Conservation (phyloP, 805 yeast species). For the Teunomyces tritomae region DNA sequence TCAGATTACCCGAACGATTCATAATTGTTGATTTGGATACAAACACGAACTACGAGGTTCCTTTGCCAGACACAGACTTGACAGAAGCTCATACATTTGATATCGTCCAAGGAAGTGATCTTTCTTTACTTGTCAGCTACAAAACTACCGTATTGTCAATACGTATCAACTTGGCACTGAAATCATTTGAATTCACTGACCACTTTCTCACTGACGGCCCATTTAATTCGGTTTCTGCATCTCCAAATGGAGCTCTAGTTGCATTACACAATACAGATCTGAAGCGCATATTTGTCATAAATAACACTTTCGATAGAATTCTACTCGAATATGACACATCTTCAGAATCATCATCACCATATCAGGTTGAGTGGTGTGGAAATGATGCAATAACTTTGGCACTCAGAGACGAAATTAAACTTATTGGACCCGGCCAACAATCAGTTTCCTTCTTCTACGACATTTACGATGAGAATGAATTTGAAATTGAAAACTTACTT, state of each 20-base stretch:
- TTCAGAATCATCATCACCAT: slow-evolving; percentile 37
- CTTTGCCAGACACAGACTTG: slow-evolving; percentile 13
- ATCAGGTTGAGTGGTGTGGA: slow-evolving; percentile 75
- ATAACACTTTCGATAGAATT: slow-evolving; percentile 43
- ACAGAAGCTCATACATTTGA: background rate
- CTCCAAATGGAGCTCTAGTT: slow-evolving; percentile 58
- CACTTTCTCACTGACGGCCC: slow-evolving; percentile 49
- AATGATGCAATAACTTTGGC: slow-evolving; percentile 72
- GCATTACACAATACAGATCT: slow-evolving; percentile 41
- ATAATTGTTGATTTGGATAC: slow-evolving; percentile 37
- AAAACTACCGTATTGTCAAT: slow-evolving; percentile 26
- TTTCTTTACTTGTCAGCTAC: slow-evolving; percentile 22
- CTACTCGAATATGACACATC: slow-evolving; percentile 46
- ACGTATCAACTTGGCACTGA: slow-evolving; percentile 20
- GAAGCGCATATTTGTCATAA: slow-evolving; percentile 49
- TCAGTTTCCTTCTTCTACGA: slow-evolving; percentile 51
- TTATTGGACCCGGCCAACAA: slow-evolving; percentile 70
- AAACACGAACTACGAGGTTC: slow-evolving; percentile 39
- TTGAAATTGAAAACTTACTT: slow-evolving; percentile 25
- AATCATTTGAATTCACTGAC: slow-evolving; percentile 30
- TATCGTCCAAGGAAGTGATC: slow-evolving; percentile 7
- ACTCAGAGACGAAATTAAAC: slow-evolving; percentile 60
- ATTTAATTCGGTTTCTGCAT: slow-evolving; percentile 38
- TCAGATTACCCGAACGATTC: slow-evolving; percentile 35
- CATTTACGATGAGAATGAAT: slow-evolving; percentile 25